These are phyloP conservation scores for Apiospora marii DNA, from an alignment of 2,329 filamentous ascomycete species.

Conservation along the genomic window DNA sequence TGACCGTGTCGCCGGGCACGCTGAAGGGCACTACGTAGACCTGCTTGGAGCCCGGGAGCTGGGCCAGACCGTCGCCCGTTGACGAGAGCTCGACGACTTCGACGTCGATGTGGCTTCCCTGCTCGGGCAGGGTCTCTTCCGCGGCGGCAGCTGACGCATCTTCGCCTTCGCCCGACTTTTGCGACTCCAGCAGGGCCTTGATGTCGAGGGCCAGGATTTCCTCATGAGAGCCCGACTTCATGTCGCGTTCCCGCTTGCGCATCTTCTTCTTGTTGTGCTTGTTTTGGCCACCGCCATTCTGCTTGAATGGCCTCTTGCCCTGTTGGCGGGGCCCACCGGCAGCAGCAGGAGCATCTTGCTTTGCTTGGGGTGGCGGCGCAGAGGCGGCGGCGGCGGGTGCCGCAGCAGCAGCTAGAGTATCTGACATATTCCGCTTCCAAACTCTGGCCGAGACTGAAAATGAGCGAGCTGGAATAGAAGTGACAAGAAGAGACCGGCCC, in stretches of 20 bases:
- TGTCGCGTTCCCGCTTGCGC: constrained; percentile 64
- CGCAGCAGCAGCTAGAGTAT: background rate
- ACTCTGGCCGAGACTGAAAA: background rate
- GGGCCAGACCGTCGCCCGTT: constrained; percentile 87
- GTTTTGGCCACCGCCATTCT: constrained; percentile 6
- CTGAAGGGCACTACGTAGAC: constrained; percentile 91
- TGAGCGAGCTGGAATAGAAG: constrained; percentile 1
- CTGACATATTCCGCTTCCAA: background rate
- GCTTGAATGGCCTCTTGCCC: constrained; percentile 11
- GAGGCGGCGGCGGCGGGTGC: background rate
- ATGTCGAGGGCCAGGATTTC: constrained; percentile 73
- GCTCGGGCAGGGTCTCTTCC: constrained; percentile 62
- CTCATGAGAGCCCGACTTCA: constrained; percentile 68
- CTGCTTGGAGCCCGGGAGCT: constrained; percentile 68
- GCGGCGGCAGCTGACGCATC: constrained; percentile 35
- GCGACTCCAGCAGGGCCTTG: constrained; percentile 58
- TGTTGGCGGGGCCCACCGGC: background rate
- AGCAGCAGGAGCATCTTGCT: background rate
- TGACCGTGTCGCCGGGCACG: constrained; percentile 82
- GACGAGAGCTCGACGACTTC: constrained; percentile 86
- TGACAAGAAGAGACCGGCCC: constrained; percentile 25
- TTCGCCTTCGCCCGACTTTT: constrained; percentile 40
- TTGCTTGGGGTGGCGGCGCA: background rate
- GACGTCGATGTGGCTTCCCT: constrained; percentile 80
- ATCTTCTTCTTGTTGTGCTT: constrained; percentile 49